Evolutionary conservation across 345 rosid genomes (phyloP), one percentile per base, ranked within the genome.

Genomic region (Boechera stricta): DNA sequence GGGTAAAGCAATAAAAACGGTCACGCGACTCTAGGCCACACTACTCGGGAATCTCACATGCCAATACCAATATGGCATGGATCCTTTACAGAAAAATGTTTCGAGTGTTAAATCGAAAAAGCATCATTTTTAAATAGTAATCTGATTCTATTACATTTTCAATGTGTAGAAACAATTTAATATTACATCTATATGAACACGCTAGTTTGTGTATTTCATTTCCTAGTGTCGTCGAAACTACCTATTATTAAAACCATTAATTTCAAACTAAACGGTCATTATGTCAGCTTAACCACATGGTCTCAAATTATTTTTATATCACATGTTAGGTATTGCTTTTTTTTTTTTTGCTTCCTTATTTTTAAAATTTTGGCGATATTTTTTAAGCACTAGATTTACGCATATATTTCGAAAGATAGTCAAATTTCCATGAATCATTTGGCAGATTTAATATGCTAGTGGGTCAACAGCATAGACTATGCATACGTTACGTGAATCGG

Each of bases 271-370:
- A 78, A 72, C 81, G 73, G 81, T 72, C 77, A 49, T 24, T 72
- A 32, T 66, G 81, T 78, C 81, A 78, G 81, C 69, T 72, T 78
- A 66, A 72, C 56, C 81, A 78, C 81, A 72, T 78, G 81, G 42
- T 59, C 47, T 32, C 56, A 26, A 47, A 33, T 56, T 42, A 6
- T 11, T 44, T 69, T 28, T 38, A 0, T 18, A 47, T 13, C 54
- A 66, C 73, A 66, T 59, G 77, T 65, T 77, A 35, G 80, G 71
- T 69, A n/a, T 32, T 59, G 42, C 3, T 8, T 8, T 0, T 12
- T 5, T 45, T 4, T 4, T 10, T 21, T 13, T 18, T 24, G 10
- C 21, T 16, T 4, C 4, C 18, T 56, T 13, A 4, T 10, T 16
- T 18, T 2, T 7, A 0, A 3, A 18, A 60, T 5, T 10, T 7